Conservation (phyloP, 176 grass and related monocot species). For the Stipa capillata region DNA sequence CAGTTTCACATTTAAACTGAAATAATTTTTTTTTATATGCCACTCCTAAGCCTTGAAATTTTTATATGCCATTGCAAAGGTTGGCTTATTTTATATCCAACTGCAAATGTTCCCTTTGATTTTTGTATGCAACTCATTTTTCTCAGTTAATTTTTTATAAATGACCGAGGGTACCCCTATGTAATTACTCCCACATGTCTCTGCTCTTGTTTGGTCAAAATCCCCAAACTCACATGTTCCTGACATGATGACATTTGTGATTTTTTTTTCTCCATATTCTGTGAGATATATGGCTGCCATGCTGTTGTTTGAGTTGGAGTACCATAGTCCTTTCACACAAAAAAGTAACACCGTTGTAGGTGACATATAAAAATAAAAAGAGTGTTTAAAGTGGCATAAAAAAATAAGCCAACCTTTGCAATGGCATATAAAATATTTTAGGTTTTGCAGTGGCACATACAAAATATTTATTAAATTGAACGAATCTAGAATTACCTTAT, state of each 20-base stretch:
- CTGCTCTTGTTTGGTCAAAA: no score
- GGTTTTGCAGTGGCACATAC: not conserved
- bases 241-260: no score
- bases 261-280: no score
- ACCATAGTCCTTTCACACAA: not conserved
- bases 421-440: not conserved
- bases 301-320: not conserved
- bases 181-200: no score
- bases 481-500: not conserved
- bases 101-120: no score
- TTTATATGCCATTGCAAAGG: no score
- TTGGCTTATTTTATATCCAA: no score
- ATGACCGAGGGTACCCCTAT: no score
- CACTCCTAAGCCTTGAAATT: not conserved
- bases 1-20: not conserved
- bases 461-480: not conserved
- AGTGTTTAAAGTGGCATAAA: not conserved
- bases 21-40: not conserved
- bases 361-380: not conserved
- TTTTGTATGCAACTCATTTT: no score
- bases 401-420: not conserved
- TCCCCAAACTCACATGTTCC: no score
- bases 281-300: not conserved
- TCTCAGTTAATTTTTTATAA: no score
- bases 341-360: not conserved